Evolutionary conservation across 1,284 basidiomycete species (phyloP).

Genomic region (Puccinia hordei): DNA sequence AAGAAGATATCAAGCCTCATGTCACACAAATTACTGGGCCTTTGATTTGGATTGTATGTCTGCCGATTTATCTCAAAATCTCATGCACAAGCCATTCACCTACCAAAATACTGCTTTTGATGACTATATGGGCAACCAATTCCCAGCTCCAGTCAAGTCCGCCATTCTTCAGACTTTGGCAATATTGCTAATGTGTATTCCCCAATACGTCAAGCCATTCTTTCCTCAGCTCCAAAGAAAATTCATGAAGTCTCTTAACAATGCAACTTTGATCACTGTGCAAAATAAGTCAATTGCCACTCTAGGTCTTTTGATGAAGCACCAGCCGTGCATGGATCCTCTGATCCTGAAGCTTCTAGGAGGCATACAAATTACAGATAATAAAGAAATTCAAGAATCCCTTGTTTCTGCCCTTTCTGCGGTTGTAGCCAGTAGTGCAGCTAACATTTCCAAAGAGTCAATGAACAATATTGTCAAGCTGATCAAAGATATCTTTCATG

Average conservation of each 20-base stretch:
- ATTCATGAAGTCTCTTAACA: slow-evolving; percentile 89
- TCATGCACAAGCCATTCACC: neutral
- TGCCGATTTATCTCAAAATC: slow-evolving; percentile 7
- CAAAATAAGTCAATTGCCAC: slow-evolving; percentile 79
- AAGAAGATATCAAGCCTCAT: slow-evolving; percentile 88
- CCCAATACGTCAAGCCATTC: slow-evolving; percentile 91
- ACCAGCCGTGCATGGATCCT: slow-evolving; percentile 77
- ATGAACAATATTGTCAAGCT: slow-evolving; percentile 41
- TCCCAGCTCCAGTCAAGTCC: slow-evolving; percentile 86
- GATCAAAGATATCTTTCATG: slow-evolving; percentile 38
- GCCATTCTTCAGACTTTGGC: slow-evolving; percentile 81
- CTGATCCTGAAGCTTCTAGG: slow-evolving; percentile 36
- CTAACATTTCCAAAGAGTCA: slow-evolving; percentile 22
- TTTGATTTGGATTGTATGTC: slow-evolving; percentile 66
- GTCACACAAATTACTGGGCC: slow-evolving; percentile 96
- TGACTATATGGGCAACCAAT: slow-evolving; percentile 59
- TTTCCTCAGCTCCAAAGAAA: slow-evolving; percentile 96
- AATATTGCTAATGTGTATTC: slow-evolving; percentile 76
- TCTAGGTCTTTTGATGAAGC: slow-evolving; percentile 87
- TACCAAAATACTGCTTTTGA: neutral
- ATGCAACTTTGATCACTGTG: slow-evolving; percentile 76
- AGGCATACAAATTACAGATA: slow-evolving; percentile 23
- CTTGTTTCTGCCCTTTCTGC: slow-evolving; percentile 35
- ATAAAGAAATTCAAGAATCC: slow-evolving; percentile 35
- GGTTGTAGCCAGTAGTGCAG: slow-evolving; percentile 35